phyloP scores from a whole-genome alignment of 768 basidiomycete species.

The Suillus discolor region DNA sequence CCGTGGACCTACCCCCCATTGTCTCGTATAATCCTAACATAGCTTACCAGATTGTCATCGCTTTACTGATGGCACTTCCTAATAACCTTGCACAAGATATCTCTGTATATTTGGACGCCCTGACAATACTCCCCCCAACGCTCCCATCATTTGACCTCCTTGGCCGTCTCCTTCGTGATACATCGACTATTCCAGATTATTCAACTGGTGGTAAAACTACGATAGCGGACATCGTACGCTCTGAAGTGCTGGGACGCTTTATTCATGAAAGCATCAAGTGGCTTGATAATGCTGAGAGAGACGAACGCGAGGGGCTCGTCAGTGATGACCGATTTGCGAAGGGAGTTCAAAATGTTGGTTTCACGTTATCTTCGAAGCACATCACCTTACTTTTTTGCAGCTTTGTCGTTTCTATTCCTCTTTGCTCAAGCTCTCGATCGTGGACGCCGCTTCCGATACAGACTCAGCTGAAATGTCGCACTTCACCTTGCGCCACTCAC shows the following conservation, averaged over 20 bases:
- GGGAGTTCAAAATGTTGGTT: slow-evolving; percentile 69
- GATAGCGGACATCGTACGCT: slow-evolving; percentile 63
- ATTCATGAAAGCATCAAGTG: slow-evolving; percentile 70
- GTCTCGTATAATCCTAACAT: slow-evolving; percentile 69
- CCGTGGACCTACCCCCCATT: slow-evolving; percentile 67
- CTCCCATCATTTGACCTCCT: slow-evolving; percentile 75
- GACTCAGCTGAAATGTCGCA: slow-evolving; percentile 80
- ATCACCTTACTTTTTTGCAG: slow-evolving; percentile 35
- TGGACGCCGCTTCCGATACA: slow-evolving; percentile 63
- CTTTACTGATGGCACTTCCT: slow-evolving; percentile 48
- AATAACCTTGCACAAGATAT: slow-evolving; percentile 34
- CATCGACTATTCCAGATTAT: slow-evolving; percentile 46
- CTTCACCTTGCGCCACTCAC: slow-evolving; percentile 70
- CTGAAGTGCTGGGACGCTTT: slow-evolving; percentile 70
- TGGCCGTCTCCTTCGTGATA: slow-evolving; percentile 67
- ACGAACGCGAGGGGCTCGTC: slow-evolving; percentile 66
- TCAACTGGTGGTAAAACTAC: slow-evolving; percentile 52
- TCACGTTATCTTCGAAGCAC: slow-evolving; percentile 8
- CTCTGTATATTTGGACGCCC: slow-evolving; percentile 60
- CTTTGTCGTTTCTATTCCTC: slow-evolving; percentile 78
- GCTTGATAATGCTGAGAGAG: slow-evolving; percentile 69
- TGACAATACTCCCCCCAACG: slow-evolving; percentile 69
- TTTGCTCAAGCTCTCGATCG: slow-evolving; percentile 64
- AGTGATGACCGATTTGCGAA: slow-evolving; percentile 76
- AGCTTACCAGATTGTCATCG: slow-evolving; percentile 66